Base-by-base conservation (phyloP, 768 basidiomycete genomes). In the Calocybe cyanea region DNA sequence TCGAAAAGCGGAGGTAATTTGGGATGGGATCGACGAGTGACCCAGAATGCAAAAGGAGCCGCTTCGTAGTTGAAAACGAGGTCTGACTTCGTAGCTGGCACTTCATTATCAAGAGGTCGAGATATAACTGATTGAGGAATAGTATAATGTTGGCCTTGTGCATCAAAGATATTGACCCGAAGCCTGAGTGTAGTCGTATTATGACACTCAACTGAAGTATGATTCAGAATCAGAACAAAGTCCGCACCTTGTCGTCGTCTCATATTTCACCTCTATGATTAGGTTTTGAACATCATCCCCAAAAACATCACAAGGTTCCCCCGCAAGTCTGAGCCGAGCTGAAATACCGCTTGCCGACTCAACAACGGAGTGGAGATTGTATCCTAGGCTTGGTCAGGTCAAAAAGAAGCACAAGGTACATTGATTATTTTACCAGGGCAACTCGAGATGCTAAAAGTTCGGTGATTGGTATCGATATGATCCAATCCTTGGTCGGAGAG, bases 31-130 rank as follows among this genome's bases (percentile, higher is more conserved):
- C 80, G 77, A 35, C 86, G 78, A 1, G 84, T 85, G 51, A 90
- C 80, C 86, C 86, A 90, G 59, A 89, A 90, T 2, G 81, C 78
- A 58, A 90, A 90, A 0, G 88, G 87, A 0, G 69, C 66, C 1
- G 71, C 6, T 1, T 81, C 70, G 49, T 80, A 78, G 57, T 87
- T 81, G 68, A 90, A 89, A 3, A 80, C 65, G 8, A 90, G 69
- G 54, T 89, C 86, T 0, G 82, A 82, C 0, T 60, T 65, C 10
- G 63, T 45, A 30, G 58, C 64, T 43, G 68, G 65, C 0, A 67
- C 65, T 0, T 57, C 59, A 3, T 75, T 64, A 4, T 62, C 50
- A 2, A 59, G 17, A 14, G 79, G 75, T 1, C 69, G 69, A n/a
- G 68, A 48, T 15, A 71, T 54, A 15, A 70, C 62, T 40, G 69